Percentiles rank a stretch among this genome's conserved stretches.
Evolutionary conservation across 2,329 filamentous ascomycete genomes (phyloP).

Genomic region (Cladosporium sp.): DNA sequence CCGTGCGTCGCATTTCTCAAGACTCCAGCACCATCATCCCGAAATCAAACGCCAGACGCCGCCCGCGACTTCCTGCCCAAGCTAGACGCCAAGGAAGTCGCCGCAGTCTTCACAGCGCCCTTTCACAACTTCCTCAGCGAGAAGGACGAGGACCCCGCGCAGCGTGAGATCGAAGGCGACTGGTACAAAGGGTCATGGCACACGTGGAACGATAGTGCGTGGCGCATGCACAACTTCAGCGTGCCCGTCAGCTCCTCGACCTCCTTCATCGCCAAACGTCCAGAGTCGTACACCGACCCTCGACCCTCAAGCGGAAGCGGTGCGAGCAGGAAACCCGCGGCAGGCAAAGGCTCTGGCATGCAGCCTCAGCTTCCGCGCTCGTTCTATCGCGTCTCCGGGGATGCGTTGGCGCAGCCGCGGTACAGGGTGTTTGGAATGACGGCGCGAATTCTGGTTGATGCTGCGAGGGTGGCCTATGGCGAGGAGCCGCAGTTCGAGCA

Average conservation of each 20-base stretch:
- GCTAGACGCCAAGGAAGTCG: constrained; percentile 86
- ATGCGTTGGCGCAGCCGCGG: constrained; percentile 34
- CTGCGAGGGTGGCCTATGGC: constrained; percentile 78
- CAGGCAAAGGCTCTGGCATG: constrained; percentile 8
- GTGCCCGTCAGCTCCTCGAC: constrained; percentile 74
- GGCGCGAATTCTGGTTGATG: constrained; percentile 83
- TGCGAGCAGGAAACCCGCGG: not conserved
- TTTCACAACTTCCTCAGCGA: constrained; percentile 77
- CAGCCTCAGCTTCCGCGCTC: constrained; percentile 31
- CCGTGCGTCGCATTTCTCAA: constrained; percentile 62
- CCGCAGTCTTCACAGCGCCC: constrained; percentile 87
- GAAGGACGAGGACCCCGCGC: constrained; percentile 53
- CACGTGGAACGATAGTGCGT: constrained; percentile 73
- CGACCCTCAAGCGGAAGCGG: constrained; percentile 20
- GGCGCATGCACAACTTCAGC: constrained; percentile 89
- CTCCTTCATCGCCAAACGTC: constrained; percentile 47
- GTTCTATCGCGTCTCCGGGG: constrained; percentile 31
- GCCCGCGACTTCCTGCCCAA: constrained; percentile 57
- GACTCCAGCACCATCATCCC: constrained; percentile 43
- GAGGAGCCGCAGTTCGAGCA: constrained; percentile 83
- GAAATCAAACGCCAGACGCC: constrained; percentile 61
- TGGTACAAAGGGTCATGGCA: constrained; percentile 90
- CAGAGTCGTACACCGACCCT: constrained; percentile 26
- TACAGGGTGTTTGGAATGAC: constrained; percentile 97
- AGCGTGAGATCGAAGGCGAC: constrained; percentile 48